Evolutionary conservation across 2,329 filamentous ascomycete genomes (phyloP).

Genomic region (Monosporascus sp.): DNA sequence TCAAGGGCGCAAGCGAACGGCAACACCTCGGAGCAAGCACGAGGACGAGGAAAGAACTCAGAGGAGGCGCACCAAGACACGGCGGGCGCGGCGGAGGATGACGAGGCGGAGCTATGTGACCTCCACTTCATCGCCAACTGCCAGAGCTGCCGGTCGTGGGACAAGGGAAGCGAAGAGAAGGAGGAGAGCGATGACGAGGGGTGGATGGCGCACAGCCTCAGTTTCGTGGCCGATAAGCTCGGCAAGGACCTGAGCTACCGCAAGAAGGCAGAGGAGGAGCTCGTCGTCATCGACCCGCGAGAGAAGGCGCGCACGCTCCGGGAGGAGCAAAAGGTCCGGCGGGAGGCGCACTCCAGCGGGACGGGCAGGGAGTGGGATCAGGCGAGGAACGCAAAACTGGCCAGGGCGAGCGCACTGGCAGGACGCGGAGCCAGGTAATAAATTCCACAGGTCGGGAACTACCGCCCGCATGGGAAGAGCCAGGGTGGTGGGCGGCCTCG

Average conservation of each 20-base stretch:
- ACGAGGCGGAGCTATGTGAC: slow-evolving; percentile 77
- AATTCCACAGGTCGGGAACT: too few species aligned
- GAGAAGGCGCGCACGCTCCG: slow-evolving; percentile 72
- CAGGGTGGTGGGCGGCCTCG: too few species aligned
- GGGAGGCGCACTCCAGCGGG: slow-evolving; percentile 46
- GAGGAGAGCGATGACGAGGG: slow-evolving; percentile 58
- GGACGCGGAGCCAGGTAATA: slow-evolving; percentile 51
- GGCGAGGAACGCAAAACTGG: slow-evolving; percentile 52
- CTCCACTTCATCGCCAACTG: slow-evolving; percentile 95
- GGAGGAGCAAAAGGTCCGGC: slow-evolving; percentile 56
- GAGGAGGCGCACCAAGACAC: background rate
- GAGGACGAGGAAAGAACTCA: slow-evolving; percentile 15
- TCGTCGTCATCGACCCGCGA: slow-evolving; percentile 88
- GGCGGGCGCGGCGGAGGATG: slow-evolving; percentile 38
- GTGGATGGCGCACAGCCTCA: slow-evolving; percentile 84
- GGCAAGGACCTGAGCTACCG: slow-evolving; percentile 92
- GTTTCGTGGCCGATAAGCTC: slow-evolving; percentile 81
- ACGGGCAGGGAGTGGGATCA: slow-evolving; percentile 56
- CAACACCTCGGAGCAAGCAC: slow-evolving; percentile 12
- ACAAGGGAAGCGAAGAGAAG: slow-evolving; percentile 52
- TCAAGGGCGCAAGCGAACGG: slow-evolving; percentile 25
- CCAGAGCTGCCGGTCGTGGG: slow-evolving; percentile 85
- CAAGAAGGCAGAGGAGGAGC: slow-evolving; percentile 82
- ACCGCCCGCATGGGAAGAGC: too few species aligned
- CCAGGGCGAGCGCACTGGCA: slow-evolving; percentile 45